Conservation (phyloP, 2,329 filamentous ascomycete genomes). For the Phyllosticta citriasiana region DNA sequence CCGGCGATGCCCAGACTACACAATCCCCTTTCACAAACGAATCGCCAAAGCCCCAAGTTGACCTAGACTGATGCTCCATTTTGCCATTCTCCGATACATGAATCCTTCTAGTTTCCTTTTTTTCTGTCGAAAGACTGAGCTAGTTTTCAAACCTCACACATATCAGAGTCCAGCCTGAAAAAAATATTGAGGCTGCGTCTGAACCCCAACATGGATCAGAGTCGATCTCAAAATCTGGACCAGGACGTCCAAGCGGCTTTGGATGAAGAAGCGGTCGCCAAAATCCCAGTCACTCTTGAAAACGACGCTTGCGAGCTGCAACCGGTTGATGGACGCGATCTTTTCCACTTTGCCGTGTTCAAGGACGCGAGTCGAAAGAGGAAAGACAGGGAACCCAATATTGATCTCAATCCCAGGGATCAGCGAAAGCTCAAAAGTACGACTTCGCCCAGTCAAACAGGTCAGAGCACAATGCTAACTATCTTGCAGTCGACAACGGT, state of each 20-base stretch:
- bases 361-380: neutral
- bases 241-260: neutral
- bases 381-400: neutral
- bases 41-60: neutral
- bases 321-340: neutral
- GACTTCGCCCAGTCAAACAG: neutral
- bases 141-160: neutral
- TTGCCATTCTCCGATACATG: neutral
- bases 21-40: neutral
- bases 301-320: neutral
- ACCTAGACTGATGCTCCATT: neutral
- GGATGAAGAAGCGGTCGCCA: neutral
- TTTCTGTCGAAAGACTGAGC: too few relatives aligned
- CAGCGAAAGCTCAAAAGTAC: neutral
- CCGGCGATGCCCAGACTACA: neutral
- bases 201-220: neutral
- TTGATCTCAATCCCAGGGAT: neutral
- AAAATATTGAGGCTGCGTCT: too few relatives aligned
- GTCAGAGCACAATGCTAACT: neutral
- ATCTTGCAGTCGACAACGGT: neutral
- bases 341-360: neutral
- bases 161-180: neutral
- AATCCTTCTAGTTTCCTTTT: neutral
- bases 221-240: neutral
- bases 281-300: neutral